Base-by-base conservation (phyloP, 805 yeast genomes). In the Yarrowia keelungensis region DNA sequence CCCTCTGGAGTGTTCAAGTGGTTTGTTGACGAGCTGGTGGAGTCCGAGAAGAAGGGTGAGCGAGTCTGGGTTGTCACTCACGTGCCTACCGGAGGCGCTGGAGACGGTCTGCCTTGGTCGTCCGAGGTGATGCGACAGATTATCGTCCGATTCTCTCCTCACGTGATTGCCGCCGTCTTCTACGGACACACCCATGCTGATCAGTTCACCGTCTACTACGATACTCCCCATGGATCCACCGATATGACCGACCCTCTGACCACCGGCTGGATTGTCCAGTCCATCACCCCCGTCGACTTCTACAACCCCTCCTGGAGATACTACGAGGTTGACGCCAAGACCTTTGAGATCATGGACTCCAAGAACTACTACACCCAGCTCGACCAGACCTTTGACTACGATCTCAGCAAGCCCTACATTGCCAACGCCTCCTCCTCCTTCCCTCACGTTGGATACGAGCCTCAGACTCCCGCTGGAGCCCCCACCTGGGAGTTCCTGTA, bases 41-140 rank as follows among this genome's bases (percentile, higher is more conserved):
- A 82, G 66, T 81, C 88, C 71, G 92, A 89, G 76, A 69, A 73
- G 41, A 79, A 79, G 8, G 85, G 84, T 58, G 86, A 87, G 76
- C 80, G 89, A 72, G 92, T 87, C 22, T 89, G 92, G 92, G 81
- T 89, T 67, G 81, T 87, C 72, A 86, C 89, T n/a, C 92, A 89
- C 76, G 85, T 89, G 68, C 91, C 93, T 50, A 81, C 82, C 12
- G 78, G 78, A 10, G 79, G 79, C 0, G 45, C 56, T 14, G 78
- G 83, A 22, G 90, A 87, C 72, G 83, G 88, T 16, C 77, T 89
- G 54, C 92, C 92, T 14, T 79, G 86, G 53, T 88, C 85, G 66
- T 83, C 90, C 22, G 81, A 83, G 68, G 78, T 86, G 32, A 84
- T 87, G 70, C 79, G 82, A 41, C 84, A 84, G 71, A 85, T 88